Base-by-base conservation (phyloP, 805 yeast species). In the Hanseniaspora meyeri region DNA sequence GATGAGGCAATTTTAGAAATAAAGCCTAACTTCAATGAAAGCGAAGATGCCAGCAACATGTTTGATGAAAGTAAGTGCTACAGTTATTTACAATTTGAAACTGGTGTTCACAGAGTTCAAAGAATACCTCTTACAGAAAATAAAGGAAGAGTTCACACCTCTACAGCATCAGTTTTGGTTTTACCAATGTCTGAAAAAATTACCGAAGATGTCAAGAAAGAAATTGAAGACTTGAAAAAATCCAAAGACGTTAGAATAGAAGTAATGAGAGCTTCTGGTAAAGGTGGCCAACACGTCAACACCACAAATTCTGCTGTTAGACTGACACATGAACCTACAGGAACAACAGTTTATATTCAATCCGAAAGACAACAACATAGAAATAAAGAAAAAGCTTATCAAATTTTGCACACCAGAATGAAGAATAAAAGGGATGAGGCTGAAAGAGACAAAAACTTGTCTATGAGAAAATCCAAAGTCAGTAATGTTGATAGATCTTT, bases 211-310 rank as follows among this genome's bases (percentile, higher is more conserved):
- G 75, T 77, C 1, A 51, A 45, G 32, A 45, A 43, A 31, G 56
- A 38, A 19, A 52, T 52, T 12, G 27, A 19, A 14, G 39, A 38
- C 17, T 20, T 52, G 32, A 43, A 40, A 9, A 81, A 80, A 19
- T 87, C 90, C 0, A 95, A 86, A 2, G 98, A 93, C 63, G 81
- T 93, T 24, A 77, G 96, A 57, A 81, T 93, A 4, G 98, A 93
- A 66, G 89, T 93, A n/a, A 93, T 91, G 96, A 76, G 98, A 62
- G 87, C 97, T 0, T 82, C 95, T 57, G 98, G 98, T 3, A 85
- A 93, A 60, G 98, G 98, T 57, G 98, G 98, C 0, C 98, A 91
- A 72, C 97, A 91, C 66, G 98, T 91, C 39, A 91, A 91, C 66
- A 91, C 96, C 14, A 93, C 97, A 0, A 97, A 91, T 66, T 88